These are phyloP conservation scores for Nakazawaea holstii DNA, from an alignment of 805 yeast species.

Conservation along the genomic window DNA sequence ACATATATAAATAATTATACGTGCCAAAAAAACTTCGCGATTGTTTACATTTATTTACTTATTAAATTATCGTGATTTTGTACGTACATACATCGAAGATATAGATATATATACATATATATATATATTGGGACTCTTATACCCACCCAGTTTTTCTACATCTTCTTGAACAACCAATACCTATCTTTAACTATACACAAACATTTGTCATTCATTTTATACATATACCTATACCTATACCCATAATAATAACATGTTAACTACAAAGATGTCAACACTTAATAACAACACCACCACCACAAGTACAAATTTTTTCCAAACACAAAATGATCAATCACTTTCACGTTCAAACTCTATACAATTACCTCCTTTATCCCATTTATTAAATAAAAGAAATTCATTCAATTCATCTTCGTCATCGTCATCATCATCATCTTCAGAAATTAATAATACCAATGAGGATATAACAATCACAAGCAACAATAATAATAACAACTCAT, in stretches of 20 bases:
- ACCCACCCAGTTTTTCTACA: background rate
- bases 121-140: background rate
- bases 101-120: too few relatives aligned
- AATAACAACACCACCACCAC: background rate
- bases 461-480: background rate
- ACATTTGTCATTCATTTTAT: too few relatives aligned
- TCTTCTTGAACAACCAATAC: too few relatives aligned
- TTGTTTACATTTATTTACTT: background rate
- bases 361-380: slow-evolving; percentile 4
- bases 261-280: slow-evolving; percentile 1
- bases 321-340: background rate
- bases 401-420: background rate
- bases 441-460: background rate
- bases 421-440: background rate
- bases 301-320: background rate
- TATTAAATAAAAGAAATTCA: background rate
- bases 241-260: background rate
- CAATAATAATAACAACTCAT: background rate
- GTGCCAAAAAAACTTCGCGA: background rate
- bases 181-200: too few relatives aligned
- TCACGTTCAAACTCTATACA: background rate
- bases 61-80: background rate
- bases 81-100: background rate
- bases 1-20: too few relatives aligned
- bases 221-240: background rate